Percentiles rank a stretch among this genome's conserved stretches.
These are phyloP conservation scores for Yarrowia galli DNA, from an alignment of 1,139 yeast genomes.

Conservation along the genomic window DNA sequence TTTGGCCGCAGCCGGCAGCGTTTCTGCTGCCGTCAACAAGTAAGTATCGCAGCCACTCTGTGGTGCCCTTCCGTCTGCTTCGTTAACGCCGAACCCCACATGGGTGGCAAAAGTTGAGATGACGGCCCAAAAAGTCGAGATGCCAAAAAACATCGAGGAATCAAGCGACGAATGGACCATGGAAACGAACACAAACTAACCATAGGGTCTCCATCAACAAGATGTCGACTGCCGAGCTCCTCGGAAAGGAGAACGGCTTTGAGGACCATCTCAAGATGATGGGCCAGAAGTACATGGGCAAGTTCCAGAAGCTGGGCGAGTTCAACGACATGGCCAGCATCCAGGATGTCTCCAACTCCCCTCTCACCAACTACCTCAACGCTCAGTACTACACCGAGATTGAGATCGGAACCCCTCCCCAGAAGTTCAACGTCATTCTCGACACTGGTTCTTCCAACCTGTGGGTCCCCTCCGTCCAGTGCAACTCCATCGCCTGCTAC, in stretches of 20 bases:
- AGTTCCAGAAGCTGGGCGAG: slow-evolving; percentile 57
- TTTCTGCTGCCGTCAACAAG: slow-evolving; percentile 59
- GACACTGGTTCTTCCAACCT: slow-evolving; percentile 96
- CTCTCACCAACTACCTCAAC: slow-evolving; percentile 88
- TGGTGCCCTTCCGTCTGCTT: neutral
- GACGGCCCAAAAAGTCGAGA: slow-evolving; percentile 3
- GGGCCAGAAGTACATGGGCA: slow-evolving; percentile 72
- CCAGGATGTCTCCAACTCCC: slow-evolving; percentile 66
- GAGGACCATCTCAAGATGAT: slow-evolving; percentile 71
- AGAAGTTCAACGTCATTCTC: slow-evolving; percentile 73
- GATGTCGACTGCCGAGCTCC: slow-evolving; percentile 66
- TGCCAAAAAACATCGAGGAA: neutral
- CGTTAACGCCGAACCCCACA: slow-evolving; percentile 18
- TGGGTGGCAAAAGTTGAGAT: slow-evolving; percentile 25
- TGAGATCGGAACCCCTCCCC: slow-evolving; percentile 90
- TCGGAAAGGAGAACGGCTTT: slow-evolving; percentile 61
- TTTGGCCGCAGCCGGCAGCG: slow-evolving; percentile 51
- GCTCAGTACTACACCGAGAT: slow-evolving; percentile 96
- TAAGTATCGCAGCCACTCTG: slow-evolving; percentile 43
- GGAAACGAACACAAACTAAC: slow-evolving; percentile 29
- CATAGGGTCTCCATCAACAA: slow-evolving; percentile 64
- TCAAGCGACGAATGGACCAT: neutral
- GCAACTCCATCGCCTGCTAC: slow-evolving; percentile 93
- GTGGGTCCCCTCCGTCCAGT: slow-evolving; percentile 93
- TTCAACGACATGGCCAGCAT: slow-evolving; percentile 50